phyloP scores from a whole-genome alignment of 805 yeast genomes.

The Lachancea mirantina region DNA sequence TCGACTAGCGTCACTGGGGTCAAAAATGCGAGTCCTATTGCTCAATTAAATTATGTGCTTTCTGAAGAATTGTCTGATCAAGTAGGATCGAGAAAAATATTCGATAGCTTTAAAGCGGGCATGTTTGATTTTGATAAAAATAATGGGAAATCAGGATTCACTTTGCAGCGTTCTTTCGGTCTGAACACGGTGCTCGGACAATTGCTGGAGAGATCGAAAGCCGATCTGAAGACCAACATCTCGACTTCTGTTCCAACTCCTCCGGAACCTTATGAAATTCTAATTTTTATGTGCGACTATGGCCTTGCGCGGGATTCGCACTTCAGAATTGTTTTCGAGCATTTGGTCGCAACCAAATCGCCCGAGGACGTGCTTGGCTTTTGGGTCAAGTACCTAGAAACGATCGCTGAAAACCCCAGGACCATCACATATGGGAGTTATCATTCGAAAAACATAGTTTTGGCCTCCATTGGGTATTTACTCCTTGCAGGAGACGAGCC shows the following conservation, averaged over 20 bases:
- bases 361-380: constrained; percentile 26
- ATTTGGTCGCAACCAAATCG: constrained; percentile 13
- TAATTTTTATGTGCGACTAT: constrained; percentile 19
- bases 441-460: constrained; percentile 16
- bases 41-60: constrained; percentile 13
- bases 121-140: constrained; percentile 11
- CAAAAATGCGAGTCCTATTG: constrained; percentile 12
- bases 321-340: constrained; percentile 21
- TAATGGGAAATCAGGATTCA: constrained; percentile 9
- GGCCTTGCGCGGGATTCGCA: constrained; percentile 25
- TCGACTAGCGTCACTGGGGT: constrained; percentile 4
- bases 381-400: constrained; percentile 28
- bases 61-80: constrained; percentile 7
- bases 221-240: constrained; percentile 2
- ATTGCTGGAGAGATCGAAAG: constrained; percentile 13
- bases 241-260: constrained; percentile 7
- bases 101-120: constrained; percentile 11
- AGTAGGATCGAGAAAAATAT: constrained; percentile 9
- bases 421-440: constrained; percentile 9
- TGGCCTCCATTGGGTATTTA: constrained; percentile 24
- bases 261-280: constrained; percentile 22
- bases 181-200: constrained; percentile 14
- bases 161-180: constrained; percentile 16
- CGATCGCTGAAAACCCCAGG: constrained; percentile 8
- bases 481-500: constrained; percentile 18